Evolutionary conservation across 257 asterid species (phyloP).

Genomic region (Scutellaria barbata): DNA sequence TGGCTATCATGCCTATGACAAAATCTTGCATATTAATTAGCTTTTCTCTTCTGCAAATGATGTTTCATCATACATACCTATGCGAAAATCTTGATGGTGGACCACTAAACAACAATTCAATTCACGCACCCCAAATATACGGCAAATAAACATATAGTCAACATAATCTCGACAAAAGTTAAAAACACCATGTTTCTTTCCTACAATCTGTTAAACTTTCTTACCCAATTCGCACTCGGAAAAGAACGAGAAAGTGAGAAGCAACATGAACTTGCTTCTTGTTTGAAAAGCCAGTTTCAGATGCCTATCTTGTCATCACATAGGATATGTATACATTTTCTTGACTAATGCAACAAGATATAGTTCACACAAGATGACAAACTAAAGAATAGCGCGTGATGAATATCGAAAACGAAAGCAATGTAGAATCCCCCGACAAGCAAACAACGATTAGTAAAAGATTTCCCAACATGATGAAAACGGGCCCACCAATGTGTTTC

Average conservation of each 20-base stretch:
- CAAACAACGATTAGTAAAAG: conserved; percentile 59
- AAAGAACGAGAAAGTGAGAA: conserved; percentile 27
- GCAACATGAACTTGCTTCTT: conserved; percentile 11
- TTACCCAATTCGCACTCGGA: conserved; percentile 5
- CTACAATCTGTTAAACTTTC: background rate
- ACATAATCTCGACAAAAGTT: background rate
- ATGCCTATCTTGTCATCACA: conserved; percentile 34
- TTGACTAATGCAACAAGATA: conserved; percentile 33
- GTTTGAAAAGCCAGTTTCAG: conserved; percentile 28
- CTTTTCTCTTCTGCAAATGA: conserved; percentile 2
- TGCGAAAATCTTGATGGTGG: conserved; percentile 14
- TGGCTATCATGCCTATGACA: background rate
- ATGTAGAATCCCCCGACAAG: conserved; percentile 58
- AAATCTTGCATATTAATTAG: conserved; percentile 13
- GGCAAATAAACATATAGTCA: conserved; percentile 13
- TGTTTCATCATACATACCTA: conserved; percentile 25
- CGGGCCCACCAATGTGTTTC: conserved; percentile 59
- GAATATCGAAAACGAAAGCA: conserved; percentile 65
- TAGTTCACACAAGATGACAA: conserved; percentile 52
- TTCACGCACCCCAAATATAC: conserved; percentile 6
- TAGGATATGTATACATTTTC: conserved; percentile 22
- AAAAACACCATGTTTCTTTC: background rate
- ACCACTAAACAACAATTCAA: conserved; percentile 10
- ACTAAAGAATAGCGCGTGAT: conserved; percentile 54
- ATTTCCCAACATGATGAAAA: conserved; percentile 57